Conservation (phyloP, 2,329 filamentous ascomycete species). For the Colletotrichum sansevieriae region DNA sequence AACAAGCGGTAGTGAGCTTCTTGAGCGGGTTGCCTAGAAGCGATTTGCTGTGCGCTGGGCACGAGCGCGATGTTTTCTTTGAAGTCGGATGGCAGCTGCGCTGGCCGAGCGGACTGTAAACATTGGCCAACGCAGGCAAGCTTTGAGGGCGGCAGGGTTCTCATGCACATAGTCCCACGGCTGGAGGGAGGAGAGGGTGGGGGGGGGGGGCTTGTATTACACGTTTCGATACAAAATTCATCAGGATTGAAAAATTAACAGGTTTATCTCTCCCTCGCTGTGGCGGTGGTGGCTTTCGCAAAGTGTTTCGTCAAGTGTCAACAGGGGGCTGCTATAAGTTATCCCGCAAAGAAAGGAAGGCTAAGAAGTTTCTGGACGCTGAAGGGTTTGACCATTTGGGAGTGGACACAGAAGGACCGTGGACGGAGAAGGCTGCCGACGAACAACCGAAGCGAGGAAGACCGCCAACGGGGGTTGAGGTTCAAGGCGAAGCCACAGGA, state of each 20-base stretch:
- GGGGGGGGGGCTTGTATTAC: too few relatives aligned
- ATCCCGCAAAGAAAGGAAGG: slow-evolving; percentile 8
- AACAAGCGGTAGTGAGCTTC: background rate
- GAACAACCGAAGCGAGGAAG: background rate
- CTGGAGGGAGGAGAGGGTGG: too few relatives aligned
- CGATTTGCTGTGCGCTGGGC: background rate
- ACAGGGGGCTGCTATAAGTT: slow-evolving; percentile 14
- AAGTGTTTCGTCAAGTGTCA: slow-evolving; percentile 30
- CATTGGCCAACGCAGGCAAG: slow-evolving; percentile 6
- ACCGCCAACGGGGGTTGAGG: background rate
- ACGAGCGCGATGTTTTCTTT: slow-evolving; percentile 11
- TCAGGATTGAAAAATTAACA: background rate
- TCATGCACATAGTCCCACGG: too few relatives aligned
- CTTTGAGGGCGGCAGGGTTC: background rate
- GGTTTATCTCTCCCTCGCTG: slow-evolving; percentile 3
- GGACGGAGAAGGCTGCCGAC: slow-evolving; percentile 20
- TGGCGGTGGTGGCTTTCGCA: slow-evolving; percentile 23
- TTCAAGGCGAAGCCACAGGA: slow-evolving; percentile 10
- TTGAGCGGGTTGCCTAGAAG: slow-evolving; percentile 28
- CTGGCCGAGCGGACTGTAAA: slow-evolving; percentile 20
- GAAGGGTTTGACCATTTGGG: slow-evolving; percentile 26
- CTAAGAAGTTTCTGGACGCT: slow-evolving; percentile 29
- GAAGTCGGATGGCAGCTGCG: slow-evolving; percentile 30
- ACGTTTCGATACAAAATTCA: background rate
- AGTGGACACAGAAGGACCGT: slow-evolving; percentile 17